Base-by-base conservation (phyloP, 2,329 filamentous ascomycete species). In the Iodosphaeria phyllophila region DNA sequence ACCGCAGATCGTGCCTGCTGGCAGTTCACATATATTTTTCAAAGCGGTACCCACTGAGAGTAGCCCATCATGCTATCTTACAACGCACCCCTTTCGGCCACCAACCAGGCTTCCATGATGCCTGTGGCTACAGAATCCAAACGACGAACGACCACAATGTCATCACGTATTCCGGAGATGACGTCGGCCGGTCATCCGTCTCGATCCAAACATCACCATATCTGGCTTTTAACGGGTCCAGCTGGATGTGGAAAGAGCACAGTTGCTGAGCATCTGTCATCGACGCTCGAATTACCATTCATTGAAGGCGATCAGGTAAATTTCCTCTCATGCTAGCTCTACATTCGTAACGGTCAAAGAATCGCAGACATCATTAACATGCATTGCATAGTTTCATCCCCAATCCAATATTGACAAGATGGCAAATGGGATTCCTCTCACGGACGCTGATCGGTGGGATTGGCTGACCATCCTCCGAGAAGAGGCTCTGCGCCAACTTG, bases 381-480 rank as follows among this genome's bases (percentile, higher is more conserved):
- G 8, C 17, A 17, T 12, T 25, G 20, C 23, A 16, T 36, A 75
- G 70, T 92, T 74, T 45, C 78, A 83, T 35, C 71, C 79, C 1
- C 53, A 63, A 16, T 60, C 75, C 41, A 93, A 86, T 52, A 73
- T 84, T 38, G 74, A 84, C 27, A 98, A 95, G 53, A 98, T 98
- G 89, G 62, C 66, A 42, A 63, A 62, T 37, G 80, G 80, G 36
- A 73, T 71, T 28, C 83, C 89, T 3, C 62, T 98, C 18, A 92
- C 78, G 28, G 89, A 98, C 44, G 74, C 73, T 30, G 89, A 98
- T 52, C 76, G 89, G 34, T 95, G 89, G 89, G 86, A 93, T 56
- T 98, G 89, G 89, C 71, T 98, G 34, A 79, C 75, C 23, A 60
- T 61, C 8, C 62, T 89, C 9, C 76, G 79, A 33, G 66, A 80